Percentiles rank a stretch among this genome's conserved stretches.
Evolutionary conservation across 352 stramenopile species (phyloP).

Genomic region (Globisporangium abappressorium): DNA sequence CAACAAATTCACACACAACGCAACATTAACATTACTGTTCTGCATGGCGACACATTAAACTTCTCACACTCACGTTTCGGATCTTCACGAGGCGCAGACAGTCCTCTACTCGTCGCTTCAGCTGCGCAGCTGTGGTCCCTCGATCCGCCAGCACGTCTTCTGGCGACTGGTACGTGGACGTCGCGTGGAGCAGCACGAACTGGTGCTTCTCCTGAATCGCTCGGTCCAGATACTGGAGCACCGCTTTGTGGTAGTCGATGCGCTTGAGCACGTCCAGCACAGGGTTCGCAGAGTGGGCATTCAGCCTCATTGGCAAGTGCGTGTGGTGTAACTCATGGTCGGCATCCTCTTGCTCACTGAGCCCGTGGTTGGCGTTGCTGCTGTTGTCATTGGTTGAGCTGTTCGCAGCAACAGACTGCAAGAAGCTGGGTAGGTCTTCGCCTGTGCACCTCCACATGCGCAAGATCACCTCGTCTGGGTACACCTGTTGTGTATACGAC

Average conservation of each 20-base stretch:
- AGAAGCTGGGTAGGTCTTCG: constrained; percentile 60
- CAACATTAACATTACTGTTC: neutral
- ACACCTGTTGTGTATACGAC: constrained; percentile 26
- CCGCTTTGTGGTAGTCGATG: constrained; percentile 74
- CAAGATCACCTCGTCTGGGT: constrained; percentile 49
- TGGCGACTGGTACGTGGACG: constrained; percentile 42
- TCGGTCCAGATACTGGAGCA: constrained; percentile 61
- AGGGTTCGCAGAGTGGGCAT: constrained; percentile 70
- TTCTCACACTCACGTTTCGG: constrained; percentile 58
- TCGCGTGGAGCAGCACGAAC: constrained; percentile 45
- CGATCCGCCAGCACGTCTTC: constrained; percentile 57
- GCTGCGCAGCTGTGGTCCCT: constrained; percentile 34
- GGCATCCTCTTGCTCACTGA: constrained; percentile 17
- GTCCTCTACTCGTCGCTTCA: constrained; percentile 61
- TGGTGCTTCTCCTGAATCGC: constrained; percentile 58
- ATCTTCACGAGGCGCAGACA: constrained; percentile 71
- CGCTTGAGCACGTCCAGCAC: constrained; percentile 77
- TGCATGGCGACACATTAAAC: neutral
- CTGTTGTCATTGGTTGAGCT: neutral
- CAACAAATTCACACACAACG: neutral
- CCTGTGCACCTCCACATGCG: constrained; percentile 78
- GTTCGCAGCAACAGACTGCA: constrained; percentile 22
- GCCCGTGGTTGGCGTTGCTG: constrained; percentile 10
- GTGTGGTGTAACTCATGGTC: constrained; percentile 33
- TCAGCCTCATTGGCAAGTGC: constrained; percentile 65